Conservation (phyloP, 805 yeast species). For the Kodamaea hsintzibuensis region DNA sequence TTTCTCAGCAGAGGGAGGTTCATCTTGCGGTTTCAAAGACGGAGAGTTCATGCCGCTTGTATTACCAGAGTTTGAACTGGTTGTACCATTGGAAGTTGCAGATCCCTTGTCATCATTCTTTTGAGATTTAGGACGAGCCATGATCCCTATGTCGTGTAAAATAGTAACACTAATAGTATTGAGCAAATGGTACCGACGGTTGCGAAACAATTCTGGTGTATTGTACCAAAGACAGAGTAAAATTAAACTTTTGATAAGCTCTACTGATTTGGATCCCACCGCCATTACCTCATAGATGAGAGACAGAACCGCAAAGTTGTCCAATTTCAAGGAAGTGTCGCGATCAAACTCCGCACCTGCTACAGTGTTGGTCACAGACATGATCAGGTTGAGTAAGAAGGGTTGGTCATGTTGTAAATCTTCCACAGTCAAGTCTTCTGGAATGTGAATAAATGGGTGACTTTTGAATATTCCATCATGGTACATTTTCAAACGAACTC, state of each 20-base stretch:
- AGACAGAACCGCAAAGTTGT: constrained; percentile 52
- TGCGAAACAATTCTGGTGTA: constrained; percentile 77
- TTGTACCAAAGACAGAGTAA: constrained; percentile 78
- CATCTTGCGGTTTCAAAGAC: neutral
- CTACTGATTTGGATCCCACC: constrained; percentile 69
- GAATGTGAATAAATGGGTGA: constrained; percentile 61
- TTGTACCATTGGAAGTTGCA: neutral
- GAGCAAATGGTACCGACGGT: constrained; percentile 73
- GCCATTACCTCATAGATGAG: constrained; percentile 61
- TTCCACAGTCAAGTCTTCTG: constrained; percentile 44
- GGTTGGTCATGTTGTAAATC: constrained; percentile 56
- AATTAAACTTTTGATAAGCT: constrained; percentile 61
- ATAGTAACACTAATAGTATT: constrained; percentile 64
- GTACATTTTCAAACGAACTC: constrained; percentile 51
- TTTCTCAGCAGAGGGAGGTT: neutral
- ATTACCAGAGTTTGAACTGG: neutral
- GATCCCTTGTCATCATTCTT: constrained; percentile 1
- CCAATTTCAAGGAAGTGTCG: constrained; percentile 48
- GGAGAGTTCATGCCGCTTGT: neutral
- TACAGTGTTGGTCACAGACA: constrained; percentile 58
- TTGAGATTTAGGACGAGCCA: neutral
- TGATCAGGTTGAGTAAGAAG: constrained; percentile 59
- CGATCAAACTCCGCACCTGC: constrained; percentile 31
- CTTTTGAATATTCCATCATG: constrained; percentile 43
- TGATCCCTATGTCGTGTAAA: constrained; percentile 75